These are phyloP conservation scores for Podaxis sp. DNA, from an alignment of 768 basidiomycete species.

Conservation along the genomic window DNA sequence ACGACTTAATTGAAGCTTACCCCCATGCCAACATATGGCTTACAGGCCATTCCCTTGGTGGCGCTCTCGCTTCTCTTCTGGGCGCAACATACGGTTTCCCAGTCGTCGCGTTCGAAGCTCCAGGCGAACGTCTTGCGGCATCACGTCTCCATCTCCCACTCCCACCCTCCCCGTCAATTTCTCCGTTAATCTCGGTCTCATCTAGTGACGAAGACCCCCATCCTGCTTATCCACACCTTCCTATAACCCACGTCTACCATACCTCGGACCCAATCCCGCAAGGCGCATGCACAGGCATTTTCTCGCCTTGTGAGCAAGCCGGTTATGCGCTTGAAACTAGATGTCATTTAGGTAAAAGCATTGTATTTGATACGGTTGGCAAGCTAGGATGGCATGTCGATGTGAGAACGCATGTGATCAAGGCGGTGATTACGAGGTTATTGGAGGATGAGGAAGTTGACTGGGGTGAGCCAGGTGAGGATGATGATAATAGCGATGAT, in stretches of 20 bases:
- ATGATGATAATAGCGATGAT: constrained; percentile 20
- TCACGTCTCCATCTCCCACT: constrained; percentile 83
- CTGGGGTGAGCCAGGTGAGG: constrained; percentile 36
- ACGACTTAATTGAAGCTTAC: constrained; percentile 82
- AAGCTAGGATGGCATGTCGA: constrained; percentile 82
- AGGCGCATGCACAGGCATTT: constrained; percentile 73
- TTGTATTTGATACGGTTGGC: constrained; percentile 84
- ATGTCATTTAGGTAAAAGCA: constrained; percentile 89
- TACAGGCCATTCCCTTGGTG: constrained; percentile 88
- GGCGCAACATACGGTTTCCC: constrained; percentile 90
- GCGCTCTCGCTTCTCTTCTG: constrained; percentile 82
- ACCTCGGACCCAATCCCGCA: constrained; percentile 92
- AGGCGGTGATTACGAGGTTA: constrained; percentile 62
- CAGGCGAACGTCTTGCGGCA: constrained; percentile 73
- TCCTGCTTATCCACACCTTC: constrained; percentile 42
- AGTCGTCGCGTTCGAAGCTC: constrained; percentile 88
- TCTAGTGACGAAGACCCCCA: constrained; percentile 7
- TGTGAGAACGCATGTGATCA: constrained; percentile 73
- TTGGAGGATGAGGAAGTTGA: constrained; percentile 49
- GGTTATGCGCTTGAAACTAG: constrained; percentile 87
- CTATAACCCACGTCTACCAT: constrained; percentile 80
- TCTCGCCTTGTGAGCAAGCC: constrained; percentile 74
- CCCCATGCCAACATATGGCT: constrained; percentile 88
- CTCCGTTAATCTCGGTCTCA: neutral
- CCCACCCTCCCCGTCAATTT: constrained; percentile 58